Conservation (phyloP, 352 stramenopile genomes). For the Pythium utonaiense region DNA sequence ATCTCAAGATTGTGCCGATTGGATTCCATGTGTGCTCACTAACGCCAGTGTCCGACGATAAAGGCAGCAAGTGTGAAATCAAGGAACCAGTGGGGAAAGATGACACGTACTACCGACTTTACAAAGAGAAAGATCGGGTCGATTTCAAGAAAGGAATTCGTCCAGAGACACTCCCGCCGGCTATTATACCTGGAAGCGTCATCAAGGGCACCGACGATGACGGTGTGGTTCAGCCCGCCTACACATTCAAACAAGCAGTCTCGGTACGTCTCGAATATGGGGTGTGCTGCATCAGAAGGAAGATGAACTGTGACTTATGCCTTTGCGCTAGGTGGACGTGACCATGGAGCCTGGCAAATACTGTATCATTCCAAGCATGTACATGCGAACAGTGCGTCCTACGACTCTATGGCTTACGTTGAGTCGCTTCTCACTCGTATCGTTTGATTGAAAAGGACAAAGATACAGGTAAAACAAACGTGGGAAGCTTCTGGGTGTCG, state of each 20-base stretch:
- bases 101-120: conserved; percentile 66
- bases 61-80: conserved; percentile 48
- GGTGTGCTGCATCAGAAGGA: background rate
- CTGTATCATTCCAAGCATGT: conserved; percentile 85
- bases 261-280: conserved; percentile 33
- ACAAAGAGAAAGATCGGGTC: conserved; percentile 55
- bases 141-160: conserved; percentile 58
- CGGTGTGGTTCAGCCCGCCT: conserved; percentile 62
- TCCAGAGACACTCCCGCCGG: conserved; percentile 47
- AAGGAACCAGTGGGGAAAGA: conserved; percentile 57
- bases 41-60: conserved; percentile 20
- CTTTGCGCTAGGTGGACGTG: conserved; percentile 44
- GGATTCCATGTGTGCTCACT: conserved; percentile 81
- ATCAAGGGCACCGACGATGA: conserved; percentile 64
- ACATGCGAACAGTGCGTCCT: conserved; percentile 71
- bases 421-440: too few species aligned
- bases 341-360: conserved; percentile 72
- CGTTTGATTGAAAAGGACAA: too few species aligned
- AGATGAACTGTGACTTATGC: background rate
- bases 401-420: too few species aligned
- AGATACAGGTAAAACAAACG: conserved; percentile 66
- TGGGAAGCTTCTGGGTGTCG: conserved; percentile 80
- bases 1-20: conserved; percentile 73
- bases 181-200: conserved; percentile 73
- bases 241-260: conserved; percentile 83